Evolutionary conservation across 257 asterid genomes (phyloP).

Genomic region (Schizonepeta tenuifolia): DNA sequence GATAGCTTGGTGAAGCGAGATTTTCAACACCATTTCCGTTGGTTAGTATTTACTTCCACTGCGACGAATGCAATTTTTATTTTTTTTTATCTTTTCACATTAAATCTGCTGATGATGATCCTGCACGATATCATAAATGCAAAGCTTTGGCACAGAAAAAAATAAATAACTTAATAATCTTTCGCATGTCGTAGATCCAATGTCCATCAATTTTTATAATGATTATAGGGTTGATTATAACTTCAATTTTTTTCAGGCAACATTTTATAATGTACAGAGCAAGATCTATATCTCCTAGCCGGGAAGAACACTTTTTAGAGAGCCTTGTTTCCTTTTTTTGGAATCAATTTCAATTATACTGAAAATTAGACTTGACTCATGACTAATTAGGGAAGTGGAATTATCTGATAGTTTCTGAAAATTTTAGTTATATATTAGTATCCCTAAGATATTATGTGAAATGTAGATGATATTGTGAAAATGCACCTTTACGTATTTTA

Average conservation of each 20-base stretch:
- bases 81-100: conserved; percentile 16
- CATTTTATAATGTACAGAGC: not conserved
- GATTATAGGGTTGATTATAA: conserved; percentile 5
- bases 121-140: not conserved
- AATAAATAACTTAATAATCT: conserved; percentile 8
- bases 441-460: not conserved
- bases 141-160: conserved; percentile 21
- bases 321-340: not conserved
- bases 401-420: conserved; percentile 5
- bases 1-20: conserved; percentile 60
- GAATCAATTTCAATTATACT: conserved; percentile 8
- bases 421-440: not conserved
- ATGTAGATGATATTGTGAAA: not conserved
- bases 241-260: not conserved
- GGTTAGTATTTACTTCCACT: conserved; percentile 54
- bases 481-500: not conserved
- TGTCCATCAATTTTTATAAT: not conserved
- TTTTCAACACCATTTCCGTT: conserved; percentile 61
- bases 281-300: conserved; percentile 24
- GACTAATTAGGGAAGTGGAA: conserved; percentile 4
- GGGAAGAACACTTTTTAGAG: not conserved
- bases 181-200: conserved; percentile 7
- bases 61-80: conserved; percentile 8
- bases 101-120: conserved; percentile 19
- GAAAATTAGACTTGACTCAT: not conserved